Evolutionary conservation across 208 protist species (phyloP).

Genomic region (Acanthamoeba triangularis): DNA sequence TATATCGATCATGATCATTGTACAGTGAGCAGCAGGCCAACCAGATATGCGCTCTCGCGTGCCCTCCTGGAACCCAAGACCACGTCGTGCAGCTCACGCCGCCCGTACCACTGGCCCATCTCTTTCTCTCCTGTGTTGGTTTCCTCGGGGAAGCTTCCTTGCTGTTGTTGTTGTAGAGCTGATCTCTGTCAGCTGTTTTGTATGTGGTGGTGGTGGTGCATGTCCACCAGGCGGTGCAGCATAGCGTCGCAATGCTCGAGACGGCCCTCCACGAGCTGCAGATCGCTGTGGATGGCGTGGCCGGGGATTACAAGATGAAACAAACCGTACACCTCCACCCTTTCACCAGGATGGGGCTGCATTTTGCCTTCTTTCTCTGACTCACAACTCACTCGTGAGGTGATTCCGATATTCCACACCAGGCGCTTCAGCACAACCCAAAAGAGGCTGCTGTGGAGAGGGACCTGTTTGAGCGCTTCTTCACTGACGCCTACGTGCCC

Average conservation of each 20-base stretch:
- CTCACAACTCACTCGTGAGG: no score
- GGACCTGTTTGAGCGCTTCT: slow-evolving; percentile 44
- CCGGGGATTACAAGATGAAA: slow-evolving; percentile 15
- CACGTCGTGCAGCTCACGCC: not conserved
- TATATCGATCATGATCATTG: no score
- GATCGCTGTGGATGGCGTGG: not conserved
- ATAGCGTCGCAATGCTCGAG: not conserved
- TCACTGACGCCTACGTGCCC: not conserved
- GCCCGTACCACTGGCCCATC: not conserved
- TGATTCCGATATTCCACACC: no score
- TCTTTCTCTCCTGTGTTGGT: no score
- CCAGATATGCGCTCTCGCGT: not conserved
- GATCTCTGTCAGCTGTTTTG: not conserved
- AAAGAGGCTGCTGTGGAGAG: not conserved
- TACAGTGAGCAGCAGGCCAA: not conserved
- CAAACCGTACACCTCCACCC: not conserved
- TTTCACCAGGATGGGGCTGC: not conserved
- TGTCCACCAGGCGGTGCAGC: not conserved
- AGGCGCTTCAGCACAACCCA: not conserved
- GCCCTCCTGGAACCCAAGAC: not conserved
- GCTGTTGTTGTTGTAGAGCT: not conserved
- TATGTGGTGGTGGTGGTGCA: not conserved
- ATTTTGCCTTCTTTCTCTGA: no score
- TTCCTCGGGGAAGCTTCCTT: not conserved
- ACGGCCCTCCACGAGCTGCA: slow-evolving; percentile 5